Conservation (phyloP, 116 monocot species). For the Trichopus zeylanicus region DNA sequence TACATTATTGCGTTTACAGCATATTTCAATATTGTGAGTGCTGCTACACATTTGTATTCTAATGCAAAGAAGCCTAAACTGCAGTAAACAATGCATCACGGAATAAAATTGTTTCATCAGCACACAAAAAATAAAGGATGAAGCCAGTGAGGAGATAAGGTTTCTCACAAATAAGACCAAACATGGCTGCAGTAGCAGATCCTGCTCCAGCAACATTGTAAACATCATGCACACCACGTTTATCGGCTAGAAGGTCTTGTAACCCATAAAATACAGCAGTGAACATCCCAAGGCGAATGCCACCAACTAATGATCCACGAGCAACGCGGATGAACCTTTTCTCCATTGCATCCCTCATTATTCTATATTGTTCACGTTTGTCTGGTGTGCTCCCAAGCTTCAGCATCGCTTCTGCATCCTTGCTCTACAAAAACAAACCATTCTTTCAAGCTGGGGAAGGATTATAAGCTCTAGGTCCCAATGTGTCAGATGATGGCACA, state of each 20-base stretch:
- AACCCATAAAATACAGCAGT: constrained; percentile 75
- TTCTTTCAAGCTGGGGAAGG: background rate
- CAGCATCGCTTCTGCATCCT: constrained; percentile 95
- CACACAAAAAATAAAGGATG: background rate
- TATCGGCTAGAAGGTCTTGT: constrained; percentile 71
- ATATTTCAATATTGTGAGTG: too few species aligned
- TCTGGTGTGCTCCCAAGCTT: constrained; percentile 95
- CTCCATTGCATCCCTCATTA: constrained; percentile 99
- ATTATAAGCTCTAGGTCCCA: background rate
- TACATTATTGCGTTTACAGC: too few species aligned
- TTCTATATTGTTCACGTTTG: constrained; percentile 88
- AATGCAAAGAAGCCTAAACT: too few species aligned
- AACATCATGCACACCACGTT: constrained; percentile 79
- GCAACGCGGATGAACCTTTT: constrained; percentile 78
- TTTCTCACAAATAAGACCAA: constrained; percentile 82
- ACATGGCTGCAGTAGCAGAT: constrained; percentile 86
- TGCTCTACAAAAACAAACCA: constrained; percentile 54
- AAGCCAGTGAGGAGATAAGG: background rate
- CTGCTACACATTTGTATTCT: too few species aligned
- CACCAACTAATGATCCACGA: constrained; percentile 83
- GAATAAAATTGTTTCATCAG: too few species aligned
- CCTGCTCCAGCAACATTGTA: constrained; percentile 89
- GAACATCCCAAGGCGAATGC: constrained; percentile 89
- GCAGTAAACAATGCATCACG: background rate
- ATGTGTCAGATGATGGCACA: background rate